Evolutionary conservation across 73 alveolate genomes (phyloP).

Genomic region (Symbiodinium pilosum): DNA sequence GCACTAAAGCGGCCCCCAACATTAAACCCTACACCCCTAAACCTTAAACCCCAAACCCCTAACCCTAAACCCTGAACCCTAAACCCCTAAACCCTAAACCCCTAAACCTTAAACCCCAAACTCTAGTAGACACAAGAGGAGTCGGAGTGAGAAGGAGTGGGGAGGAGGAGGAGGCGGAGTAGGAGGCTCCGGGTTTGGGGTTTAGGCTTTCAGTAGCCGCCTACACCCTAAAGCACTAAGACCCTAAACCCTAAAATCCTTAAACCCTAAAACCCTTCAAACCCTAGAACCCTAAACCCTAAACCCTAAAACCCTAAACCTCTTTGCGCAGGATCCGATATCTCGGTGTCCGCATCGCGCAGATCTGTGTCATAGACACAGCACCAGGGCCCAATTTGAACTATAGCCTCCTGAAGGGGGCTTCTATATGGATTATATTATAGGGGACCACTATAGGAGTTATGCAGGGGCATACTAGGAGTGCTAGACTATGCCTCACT

Average conservation of each 20-base stretch:
- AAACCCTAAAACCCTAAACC: background rate
- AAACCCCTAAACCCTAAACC: background rate
- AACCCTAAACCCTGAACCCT: background rate
- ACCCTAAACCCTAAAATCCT: background rate
- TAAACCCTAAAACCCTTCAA: background rate
- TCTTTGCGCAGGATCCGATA: constrained; percentile 24
- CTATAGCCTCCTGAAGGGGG: background rate
- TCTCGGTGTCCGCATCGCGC: constrained; percentile 85
- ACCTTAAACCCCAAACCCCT: background rate
- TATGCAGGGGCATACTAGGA: too few species aligned
- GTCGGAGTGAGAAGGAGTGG: too few species aligned
- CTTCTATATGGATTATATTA: too few species aligned
- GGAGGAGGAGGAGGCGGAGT: background rate
- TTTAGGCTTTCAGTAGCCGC: background rate
- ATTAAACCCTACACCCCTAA: background rate
- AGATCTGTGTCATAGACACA: constrained; percentile 66
- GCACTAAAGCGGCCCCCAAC: too few species aligned
- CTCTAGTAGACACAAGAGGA: too few species aligned
- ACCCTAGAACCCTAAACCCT: background rate
- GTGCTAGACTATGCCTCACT: too few species aligned
- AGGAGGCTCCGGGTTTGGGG: too few species aligned
- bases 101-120: background rate
- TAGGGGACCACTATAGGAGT: too few species aligned
- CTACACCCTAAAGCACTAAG: background rate
- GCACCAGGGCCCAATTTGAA: background rate